phyloP scores from a whole-genome alignment of 2,329 filamentous ascomycete genomes.

The Phialophora macrospora region DNA sequence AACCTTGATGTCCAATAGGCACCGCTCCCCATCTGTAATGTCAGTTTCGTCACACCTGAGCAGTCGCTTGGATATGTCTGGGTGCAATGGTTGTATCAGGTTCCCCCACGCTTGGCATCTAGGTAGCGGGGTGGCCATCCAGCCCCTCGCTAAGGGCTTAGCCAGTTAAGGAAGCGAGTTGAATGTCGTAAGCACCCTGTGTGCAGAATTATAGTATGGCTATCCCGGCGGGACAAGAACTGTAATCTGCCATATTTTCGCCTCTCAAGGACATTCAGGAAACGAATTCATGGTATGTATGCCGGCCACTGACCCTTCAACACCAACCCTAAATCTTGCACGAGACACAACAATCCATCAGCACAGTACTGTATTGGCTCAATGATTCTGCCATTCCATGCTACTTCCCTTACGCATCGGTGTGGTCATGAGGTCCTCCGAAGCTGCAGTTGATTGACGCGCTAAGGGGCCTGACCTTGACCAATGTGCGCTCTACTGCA shows the following conservation, averaged over 20 bases:
- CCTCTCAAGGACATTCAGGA: not conserved
- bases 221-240: not conserved
- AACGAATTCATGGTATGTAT: not conserved
- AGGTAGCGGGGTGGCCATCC: not conserved
- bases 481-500: constrained; percentile 10
- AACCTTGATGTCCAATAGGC: constrained; percentile 1
- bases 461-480: constrained; percentile 14
- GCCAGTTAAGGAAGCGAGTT: not conserved
- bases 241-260: not conserved
- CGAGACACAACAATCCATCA: not conserved
- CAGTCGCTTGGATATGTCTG: not conserved
- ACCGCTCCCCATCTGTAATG: not conserved
- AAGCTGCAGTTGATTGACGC: constrained; percentile 26
- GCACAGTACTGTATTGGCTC: not conserved
- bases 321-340: not conserved
- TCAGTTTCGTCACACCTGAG: not conserved
- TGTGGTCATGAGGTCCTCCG: constrained; percentile 28
- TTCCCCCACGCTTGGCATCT: constrained; percentile 7
- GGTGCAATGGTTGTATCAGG: not conserved
- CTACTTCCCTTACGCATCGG: constrained; percentile 16
- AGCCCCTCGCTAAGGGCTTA: not conserved
- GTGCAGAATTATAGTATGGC: not conserved
- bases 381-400: constrained; percentile 2
- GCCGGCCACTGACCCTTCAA: not conserved
- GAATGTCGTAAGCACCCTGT: not conserved